Conservation (phyloP, 345 rosid species). For the Litchi chinensis region DNA sequence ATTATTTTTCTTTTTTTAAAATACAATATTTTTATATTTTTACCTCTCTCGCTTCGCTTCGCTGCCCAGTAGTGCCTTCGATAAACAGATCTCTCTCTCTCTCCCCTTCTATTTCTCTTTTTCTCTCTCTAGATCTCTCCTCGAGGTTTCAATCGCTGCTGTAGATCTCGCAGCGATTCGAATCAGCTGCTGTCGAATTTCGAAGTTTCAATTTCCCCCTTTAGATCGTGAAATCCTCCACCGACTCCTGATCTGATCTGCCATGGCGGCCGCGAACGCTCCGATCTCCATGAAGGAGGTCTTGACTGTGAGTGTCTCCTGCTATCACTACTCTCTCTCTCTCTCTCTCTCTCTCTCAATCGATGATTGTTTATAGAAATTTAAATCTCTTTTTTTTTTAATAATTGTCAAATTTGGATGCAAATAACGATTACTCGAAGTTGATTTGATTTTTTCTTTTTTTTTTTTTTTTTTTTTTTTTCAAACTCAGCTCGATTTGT, state of each 20-base stretch:
- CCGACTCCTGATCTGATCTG: conserved; percentile 40
- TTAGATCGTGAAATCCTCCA: conserved; percentile 36
- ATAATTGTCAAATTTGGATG: background rate
- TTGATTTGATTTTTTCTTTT: background rate
- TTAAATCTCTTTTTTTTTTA: conserved; percentile 13
- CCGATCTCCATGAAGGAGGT: conserved; percentile 95
- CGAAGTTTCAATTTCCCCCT: conserved; percentile 26
- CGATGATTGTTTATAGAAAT: conserved; percentile 13
- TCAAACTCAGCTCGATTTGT: conserved; percentile 11
- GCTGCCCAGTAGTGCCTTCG: conserved; percentile 18
- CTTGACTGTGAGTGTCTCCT: conserved; percentile 56
- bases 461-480: too few species aligned
- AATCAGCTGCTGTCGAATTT: conserved; percentile 20
- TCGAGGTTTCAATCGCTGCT: conserved; percentile 30
- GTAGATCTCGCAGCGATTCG: conserved; percentile 53
- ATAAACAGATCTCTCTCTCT: conserved; percentile 21
- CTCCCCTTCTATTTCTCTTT: background rate
- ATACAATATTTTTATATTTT: background rate
- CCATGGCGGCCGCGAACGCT: conserved; percentile 92
- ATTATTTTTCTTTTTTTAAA: background rate
- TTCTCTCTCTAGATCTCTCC: conserved; percentile 1
- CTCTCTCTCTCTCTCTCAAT: conserved; percentile 15
- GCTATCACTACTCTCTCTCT: conserved; percentile 6
- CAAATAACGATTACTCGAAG: background rate
- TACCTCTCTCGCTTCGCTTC: background rate